Conservation (phyloP, 2,329 filamentous ascomycete genomes). For the Xylariaceae sp. region DNA sequence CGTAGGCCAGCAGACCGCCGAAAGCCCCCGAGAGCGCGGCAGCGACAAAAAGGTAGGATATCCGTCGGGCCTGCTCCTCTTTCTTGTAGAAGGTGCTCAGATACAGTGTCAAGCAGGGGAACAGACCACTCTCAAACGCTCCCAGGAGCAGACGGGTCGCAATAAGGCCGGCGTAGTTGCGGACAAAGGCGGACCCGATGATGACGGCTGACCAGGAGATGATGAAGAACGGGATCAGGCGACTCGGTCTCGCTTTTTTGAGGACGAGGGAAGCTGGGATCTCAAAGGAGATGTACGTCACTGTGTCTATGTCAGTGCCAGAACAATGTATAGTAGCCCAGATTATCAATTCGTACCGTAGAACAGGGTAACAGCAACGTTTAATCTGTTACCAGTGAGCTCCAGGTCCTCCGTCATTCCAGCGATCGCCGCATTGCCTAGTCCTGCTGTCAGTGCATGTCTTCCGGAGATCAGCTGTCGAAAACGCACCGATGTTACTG, state of each 20-base stretch:
- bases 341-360: conserved; percentile 3
- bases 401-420: conserved; percentile 12
- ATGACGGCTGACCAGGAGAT: conserved; percentile 44
- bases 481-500: conserved; percentile 5
- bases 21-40: conserved; percentile 19
- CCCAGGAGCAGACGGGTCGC: conserved; percentile 44
- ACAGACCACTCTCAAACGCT: conserved; percentile 37
- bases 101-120: conserved; percentile 31
- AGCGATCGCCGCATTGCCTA: conserved; percentile 13
- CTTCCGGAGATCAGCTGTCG: background rate
- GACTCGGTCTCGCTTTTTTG: conserved; percentile 41
- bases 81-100: conserved; percentile 50
- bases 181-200: conserved; percentile 40
- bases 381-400: conserved; percentile 8
- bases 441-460: background rate
- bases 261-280: conserved; percentile 29
- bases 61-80: conserved; percentile 43
- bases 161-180: conserved; percentile 37
- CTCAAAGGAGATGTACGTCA: conserved; percentile 22
- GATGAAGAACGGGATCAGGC: conserved; percentile 47
- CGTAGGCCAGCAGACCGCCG: conserved; percentile 17
- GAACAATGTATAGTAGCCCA: background rate
- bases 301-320: background rate
- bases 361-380: conserved; percentile 13
- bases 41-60: conserved; percentile 43